A percentile compares a stretch with the other conserved stretches of the same genome.
phyloP scores from a whole-genome alignment of 2,329 filamentous ascomycete species.

The Talaromyces albobiverticillius region DNA sequence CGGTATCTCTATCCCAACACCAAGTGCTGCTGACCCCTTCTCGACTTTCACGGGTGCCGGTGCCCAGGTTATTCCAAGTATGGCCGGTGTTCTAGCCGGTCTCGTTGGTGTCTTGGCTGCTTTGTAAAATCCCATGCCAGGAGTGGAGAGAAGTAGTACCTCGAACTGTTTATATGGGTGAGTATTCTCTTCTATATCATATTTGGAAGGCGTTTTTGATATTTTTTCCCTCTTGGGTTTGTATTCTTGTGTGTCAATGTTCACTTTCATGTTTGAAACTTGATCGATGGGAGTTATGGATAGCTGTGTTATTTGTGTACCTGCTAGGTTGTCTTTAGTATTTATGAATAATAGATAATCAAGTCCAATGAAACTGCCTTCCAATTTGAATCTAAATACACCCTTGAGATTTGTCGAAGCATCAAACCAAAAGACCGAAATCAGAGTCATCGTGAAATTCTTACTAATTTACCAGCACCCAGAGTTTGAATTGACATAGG shows the following conservation, averaged over 20 bases:
- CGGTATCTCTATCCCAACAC: background rate
- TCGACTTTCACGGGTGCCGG: slow-evolving; percentile 12
- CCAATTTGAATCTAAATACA: too few relatives aligned
- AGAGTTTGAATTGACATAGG: too few relatives aligned
- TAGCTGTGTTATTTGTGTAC: too few relatives aligned
- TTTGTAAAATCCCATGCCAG: background rate
- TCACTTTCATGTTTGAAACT: background rate
- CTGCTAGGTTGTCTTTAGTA: background rate
- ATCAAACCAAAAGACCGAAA: too few relatives aligned
- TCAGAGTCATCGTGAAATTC: too few relatives aligned
- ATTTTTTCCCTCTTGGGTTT: background rate
- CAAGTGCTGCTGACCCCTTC: slow-evolving; percentile 9
- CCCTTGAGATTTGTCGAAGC: too few relatives aligned
- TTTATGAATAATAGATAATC: background rate
- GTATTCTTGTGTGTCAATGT: background rate
- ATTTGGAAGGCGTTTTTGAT: background rate
- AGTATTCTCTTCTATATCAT: background rate
- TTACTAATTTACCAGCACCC: too few relatives aligned
- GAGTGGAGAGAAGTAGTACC: background rate
- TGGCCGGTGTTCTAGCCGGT: slow-evolving; percentile 11
- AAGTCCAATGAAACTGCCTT: background rate
- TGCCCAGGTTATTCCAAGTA: slow-evolving; percentile 7
- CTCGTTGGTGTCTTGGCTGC: slow-evolving; percentile 11
- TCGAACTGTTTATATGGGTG: background rate
- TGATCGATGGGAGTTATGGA: background rate